Evolutionary conservation across 2,329 filamentous ascomycete species (phyloP).

Genomic region (Rutstroemia sydowiana): DNA sequence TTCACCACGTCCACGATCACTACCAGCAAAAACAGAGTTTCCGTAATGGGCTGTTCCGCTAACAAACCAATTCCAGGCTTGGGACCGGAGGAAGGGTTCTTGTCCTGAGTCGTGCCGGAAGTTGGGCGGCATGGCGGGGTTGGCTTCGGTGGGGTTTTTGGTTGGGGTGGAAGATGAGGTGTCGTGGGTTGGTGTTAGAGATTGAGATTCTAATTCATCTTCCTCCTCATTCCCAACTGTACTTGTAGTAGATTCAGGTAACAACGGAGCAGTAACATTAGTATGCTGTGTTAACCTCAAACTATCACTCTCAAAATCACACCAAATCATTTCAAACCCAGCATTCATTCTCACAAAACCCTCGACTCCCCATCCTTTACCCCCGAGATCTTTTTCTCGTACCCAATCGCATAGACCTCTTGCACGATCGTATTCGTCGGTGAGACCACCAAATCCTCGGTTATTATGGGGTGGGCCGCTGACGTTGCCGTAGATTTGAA

Average conservation of each 20-base stretch:
- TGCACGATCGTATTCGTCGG: slow-evolving; percentile 41
- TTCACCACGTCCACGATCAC: slow-evolving; percentile 36
- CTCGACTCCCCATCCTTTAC: slow-evolving; percentile 41
- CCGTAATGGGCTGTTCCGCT: slow-evolving; percentile 39
- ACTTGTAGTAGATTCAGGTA: slow-evolving; percentile 16
- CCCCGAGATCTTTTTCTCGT: slow-evolving; percentile 33
- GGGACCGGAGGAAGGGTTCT: slow-evolving; percentile 36
- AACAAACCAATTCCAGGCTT: slow-evolving; percentile 39
- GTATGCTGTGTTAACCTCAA: slow-evolving; percentile 37
- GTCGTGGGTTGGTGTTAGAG: slow-evolving; percentile 33
- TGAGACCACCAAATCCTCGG: slow-evolving; percentile 30
- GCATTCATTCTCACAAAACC: slow-evolving; percentile 45
- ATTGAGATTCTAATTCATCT: slow-evolving; percentile 26
- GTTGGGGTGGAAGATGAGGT: slow-evolving; percentile 25
- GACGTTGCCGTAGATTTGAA: slow-evolving; percentile 41
- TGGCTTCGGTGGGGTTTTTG: slow-evolving; percentile 25
- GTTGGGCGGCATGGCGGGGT: slow-evolving; percentile 32
- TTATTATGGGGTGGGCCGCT: slow-evolving; percentile 27
- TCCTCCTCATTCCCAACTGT: slow-evolving; percentile 11
- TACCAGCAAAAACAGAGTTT: slow-evolving; percentile 31
- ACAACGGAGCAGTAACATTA: slow-evolving; percentile 40
- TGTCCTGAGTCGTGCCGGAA: slow-evolving; percentile 27
- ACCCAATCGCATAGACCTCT: slow-evolving; percentile 42
- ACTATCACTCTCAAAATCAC: slow-evolving; percentile 39
- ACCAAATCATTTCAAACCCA: slow-evolving; percentile 47